Base-by-base conservation (phyloP, 2,329 filamentous ascomycete species). In the Ustulina deusta region DNA sequence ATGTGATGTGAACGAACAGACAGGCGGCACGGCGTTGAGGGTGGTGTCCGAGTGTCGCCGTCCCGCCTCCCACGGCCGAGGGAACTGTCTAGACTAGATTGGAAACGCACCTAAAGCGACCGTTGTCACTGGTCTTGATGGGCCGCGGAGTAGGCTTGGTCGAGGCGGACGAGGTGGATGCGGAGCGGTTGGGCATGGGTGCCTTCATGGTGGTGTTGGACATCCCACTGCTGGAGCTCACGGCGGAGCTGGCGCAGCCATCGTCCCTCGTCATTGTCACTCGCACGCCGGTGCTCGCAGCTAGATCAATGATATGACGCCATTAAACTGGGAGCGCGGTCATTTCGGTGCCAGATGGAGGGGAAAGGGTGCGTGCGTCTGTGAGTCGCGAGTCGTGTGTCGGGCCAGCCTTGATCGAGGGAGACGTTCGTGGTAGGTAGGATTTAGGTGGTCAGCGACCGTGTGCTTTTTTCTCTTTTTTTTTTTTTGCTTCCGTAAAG, bases 231-330 rank as follows among this genome's bases (percentile, higher is more conserved):
- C 87, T 88, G 72, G 87, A 86, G 84, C 87, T 89, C 81, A 88
- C 88, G 72, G 85, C 82, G 71, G 89, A 90, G 82, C 86, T 89
- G 85, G 90, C 87, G 81, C 89, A 90, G 81, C 84, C 84, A 75
- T 91, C 89, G 83, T 90, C 87, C 81, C 86, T 87, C 81, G 89
- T 87, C 90, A 93, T 92, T 80, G 81, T 88, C 72, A 73, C 71
- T 74, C 69, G 69, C 69, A 71, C 69, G 65, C 69, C 69, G 63
- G 71, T 71, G 71, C 74, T 73, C 67, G 60, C 70, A 73, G 70
- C 69, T 74, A 54, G 65, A 66, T 75, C 59, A 74, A 70, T 66
- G 70, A 60, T 71, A 70, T 66, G 71, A 58, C 74, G 75, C 75
- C 75, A 76, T 77, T 66, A 75, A 77, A 61, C 54, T 52, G 59